These are phyloP conservation scores for Suillus bovinus DNA, from an alignment of 768 basidiomycete species.

Conservation along the genomic window DNA sequence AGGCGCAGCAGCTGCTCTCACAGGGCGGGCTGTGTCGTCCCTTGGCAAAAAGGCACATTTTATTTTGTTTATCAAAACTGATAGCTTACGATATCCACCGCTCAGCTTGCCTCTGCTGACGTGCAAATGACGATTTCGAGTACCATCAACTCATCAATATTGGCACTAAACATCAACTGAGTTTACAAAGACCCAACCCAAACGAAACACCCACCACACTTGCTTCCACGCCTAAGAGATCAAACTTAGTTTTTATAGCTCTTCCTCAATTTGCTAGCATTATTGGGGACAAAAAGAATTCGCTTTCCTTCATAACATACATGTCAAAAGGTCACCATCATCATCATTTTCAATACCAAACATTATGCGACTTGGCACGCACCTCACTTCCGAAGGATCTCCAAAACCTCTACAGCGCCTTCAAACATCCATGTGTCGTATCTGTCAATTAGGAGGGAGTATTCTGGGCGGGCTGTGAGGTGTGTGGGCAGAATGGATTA, in stretches of 20 bases:
- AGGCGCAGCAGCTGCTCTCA: too few species aligned
- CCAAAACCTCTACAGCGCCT: constrained; percentile 74
- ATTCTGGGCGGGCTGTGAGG: constrained; percentile 42
- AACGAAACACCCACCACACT: constrained; percentile 61
- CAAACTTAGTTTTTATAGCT: constrained; percentile 91
- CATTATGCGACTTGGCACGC: background rate
- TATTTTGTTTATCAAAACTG: too few species aligned
- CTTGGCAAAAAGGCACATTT: too few species aligned
- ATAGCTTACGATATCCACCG: too few species aligned
- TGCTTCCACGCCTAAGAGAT: constrained; percentile 82
- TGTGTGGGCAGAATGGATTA: constrained; percentile 24
- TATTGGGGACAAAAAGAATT: constrained; percentile 94
- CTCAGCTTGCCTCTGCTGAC: too few species aligned
- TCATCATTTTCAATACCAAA: background rate
- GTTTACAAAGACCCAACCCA: background rate
- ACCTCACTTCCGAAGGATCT: constrained; percentile 67
- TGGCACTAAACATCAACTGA: too few species aligned
- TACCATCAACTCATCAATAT: too few species aligned
- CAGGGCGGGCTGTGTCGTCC: too few species aligned
- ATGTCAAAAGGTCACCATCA: background rate
- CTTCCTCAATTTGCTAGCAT: constrained; percentile 89
- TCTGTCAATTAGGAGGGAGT: constrained; percentile 50
- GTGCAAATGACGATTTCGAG: too few species aligned
- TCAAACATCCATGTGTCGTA: constrained; percentile 96
- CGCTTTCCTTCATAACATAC: constrained; percentile 58